phyloP scores from a whole-genome alignment of 352 stramenopile genomes.

The Pythium dissotocum region DNA sequence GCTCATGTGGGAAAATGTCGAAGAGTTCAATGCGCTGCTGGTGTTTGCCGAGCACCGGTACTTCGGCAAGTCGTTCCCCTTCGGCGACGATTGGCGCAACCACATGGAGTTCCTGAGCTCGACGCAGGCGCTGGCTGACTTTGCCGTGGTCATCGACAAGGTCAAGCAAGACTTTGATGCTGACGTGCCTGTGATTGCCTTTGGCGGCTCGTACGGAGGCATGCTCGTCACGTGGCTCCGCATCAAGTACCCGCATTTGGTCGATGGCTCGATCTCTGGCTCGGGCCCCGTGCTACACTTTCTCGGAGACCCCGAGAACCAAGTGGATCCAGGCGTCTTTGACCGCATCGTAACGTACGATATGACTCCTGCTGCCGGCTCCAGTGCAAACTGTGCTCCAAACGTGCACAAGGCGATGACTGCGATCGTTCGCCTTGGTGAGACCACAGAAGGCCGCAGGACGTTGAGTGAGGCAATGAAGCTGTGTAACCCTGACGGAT shows the following conservation, averaged over 20 bases:
- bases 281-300: constrained; percentile 70
- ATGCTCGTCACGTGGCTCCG: constrained; percentile 74
- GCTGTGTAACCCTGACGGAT: constrained; percentile 30
- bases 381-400: constrained; percentile 42
- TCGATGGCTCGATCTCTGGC: constrained; percentile 61
- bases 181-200: constrained; percentile 60
- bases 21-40: constrained; percentile 55
- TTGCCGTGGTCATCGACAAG: constrained; percentile 48
- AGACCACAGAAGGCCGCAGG: too few relatives aligned
- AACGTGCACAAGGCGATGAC: too few relatives aligned
- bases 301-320: constrained; percentile 39
- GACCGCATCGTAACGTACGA: constrained; percentile 40
- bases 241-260: constrained; percentile 72
- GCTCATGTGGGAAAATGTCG: constrained; percentile 70
- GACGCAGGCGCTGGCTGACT: constrained; percentile 82
- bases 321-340: constrained; percentile 37
- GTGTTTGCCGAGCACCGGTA: constrained; percentile 80
- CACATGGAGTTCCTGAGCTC: constrained; percentile 76
- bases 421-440: too few relatives aligned
- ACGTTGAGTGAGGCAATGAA: constrained; percentile 27
- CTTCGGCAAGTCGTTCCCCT: constrained; percentile 70
- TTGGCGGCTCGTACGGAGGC: constrained; percentile 75
- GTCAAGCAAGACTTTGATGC: constrained; percentile 41
- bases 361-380: constrained; percentile 44
- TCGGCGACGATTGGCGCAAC: constrained; percentile 43